Base-by-base conservation (phyloP, 352 stramenopile species). In the Phytophthora macrochlamydospora region DNA sequence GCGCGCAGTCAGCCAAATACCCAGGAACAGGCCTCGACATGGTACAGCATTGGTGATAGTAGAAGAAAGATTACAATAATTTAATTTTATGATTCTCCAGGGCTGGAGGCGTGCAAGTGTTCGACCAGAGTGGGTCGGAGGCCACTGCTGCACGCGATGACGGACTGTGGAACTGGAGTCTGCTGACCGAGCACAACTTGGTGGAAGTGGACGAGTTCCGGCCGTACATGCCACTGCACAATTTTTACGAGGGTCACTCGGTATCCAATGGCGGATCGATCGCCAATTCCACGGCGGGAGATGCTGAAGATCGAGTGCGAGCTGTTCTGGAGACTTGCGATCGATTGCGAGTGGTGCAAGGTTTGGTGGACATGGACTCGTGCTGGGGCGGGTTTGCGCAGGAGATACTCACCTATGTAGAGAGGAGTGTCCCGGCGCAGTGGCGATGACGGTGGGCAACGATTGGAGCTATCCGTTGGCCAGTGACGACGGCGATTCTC, bases 341-440 rank as follows among this genome's bases (percentile, higher is more conserved):
- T 61, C 75, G 78, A 50, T 62, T 95, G 35, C 75, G 79, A 33
- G 52, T 84, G 24, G 75, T 95, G 18, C 78, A 94, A 62, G 73
- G 71, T 40, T 56, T 92, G 9, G 85, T 95, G 30, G 87, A 95
- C 60, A 86, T 94, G 78, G 81, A 94, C 67, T 94, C 87, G 14
- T 78, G 81, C 1, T 95, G 84, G 84, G 85, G 84, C 32, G 87
- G 85, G 18, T 61, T 95, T 35, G 86, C 87, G 7, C 63, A 80
- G 29, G 85, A 95, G 31, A 65, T 93, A 51, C 58, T 95, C 46
- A 89, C 78, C 31, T 92, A 93, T 54, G 45, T 94, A 3, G 54
- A 7, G 87, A 95, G 45, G 87, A 95, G 53, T 94, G 85, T 40
- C 78, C 84, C 0, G 75, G 80, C 33, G 79, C 74, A 4, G 74